Percentiles rank a stretch among this genome's conserved stretches.
Conservation (phyloP, 2,329 filamentous ascomycete genomes). For the Neofusicoccum ribis region DNA sequence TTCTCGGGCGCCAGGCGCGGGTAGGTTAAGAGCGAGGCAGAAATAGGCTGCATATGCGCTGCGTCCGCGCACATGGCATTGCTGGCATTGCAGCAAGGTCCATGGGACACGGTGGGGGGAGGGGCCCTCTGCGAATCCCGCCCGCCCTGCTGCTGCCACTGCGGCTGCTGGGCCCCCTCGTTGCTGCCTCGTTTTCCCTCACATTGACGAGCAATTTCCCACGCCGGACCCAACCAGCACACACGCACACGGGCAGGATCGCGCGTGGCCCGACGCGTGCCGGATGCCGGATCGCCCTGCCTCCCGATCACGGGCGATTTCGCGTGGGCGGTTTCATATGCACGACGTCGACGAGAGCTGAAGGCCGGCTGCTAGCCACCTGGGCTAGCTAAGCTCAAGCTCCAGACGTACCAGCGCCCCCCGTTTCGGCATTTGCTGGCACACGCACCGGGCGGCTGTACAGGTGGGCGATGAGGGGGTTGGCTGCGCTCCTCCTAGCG, state of each 20-base stretch:
- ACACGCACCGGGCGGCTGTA: background rate
- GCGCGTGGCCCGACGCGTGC: background rate
- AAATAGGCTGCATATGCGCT: background rate
- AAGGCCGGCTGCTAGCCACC: background rate
- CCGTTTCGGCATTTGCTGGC: background rate
- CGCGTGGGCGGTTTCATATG: background rate
- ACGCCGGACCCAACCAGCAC: background rate
- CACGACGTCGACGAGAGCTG: background rate
- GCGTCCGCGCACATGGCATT: background rate
- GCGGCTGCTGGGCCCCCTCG: no score
- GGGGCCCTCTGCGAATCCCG: no score
- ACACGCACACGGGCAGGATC: background rate
- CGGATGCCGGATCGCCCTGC: constrained; percentile 6
- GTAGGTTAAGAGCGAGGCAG: background rate
- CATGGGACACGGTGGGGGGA: no score
- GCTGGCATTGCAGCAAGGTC: constrained; percentile 3
- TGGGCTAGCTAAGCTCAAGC: constrained; percentile 6
- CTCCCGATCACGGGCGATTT: no score
- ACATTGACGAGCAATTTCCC: constrained; percentile 2
- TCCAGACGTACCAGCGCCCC: background rate
- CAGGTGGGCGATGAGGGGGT: background rate
- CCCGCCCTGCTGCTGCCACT: no score
- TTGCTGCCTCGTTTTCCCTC: background rate
- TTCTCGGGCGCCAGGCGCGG: constrained; percentile 4
- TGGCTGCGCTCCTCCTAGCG: background rate